phyloP scores from a whole-genome alignment of 1,284 basidiomycete genomes.

The Nidula niveotomentosa region DNA sequence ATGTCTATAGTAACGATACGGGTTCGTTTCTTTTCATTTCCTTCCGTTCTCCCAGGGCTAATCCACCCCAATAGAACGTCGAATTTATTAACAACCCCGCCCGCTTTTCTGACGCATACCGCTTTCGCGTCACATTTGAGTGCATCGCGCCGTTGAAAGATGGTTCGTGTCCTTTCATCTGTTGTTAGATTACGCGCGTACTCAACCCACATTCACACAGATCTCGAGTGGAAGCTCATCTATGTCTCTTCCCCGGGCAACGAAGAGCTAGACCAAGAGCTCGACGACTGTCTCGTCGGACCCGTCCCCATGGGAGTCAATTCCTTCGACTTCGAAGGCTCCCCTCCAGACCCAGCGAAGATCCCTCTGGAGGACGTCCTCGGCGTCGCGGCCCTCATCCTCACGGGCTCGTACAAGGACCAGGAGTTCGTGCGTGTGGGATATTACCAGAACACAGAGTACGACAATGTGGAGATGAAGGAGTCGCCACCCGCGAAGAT shows the following conservation, averaged over 20 bases:
- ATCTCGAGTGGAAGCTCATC: conserved; percentile 97
- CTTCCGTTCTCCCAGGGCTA: not conserved
- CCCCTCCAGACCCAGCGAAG: conserved; percentile 67
- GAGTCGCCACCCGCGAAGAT: conserved; percentile 70
- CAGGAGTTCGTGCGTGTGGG: conserved; percentile 99
- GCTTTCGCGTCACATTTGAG: conserved; percentile 97
- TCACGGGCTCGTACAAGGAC: conserved; percentile 89
- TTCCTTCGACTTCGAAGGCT: conserved; percentile 93
- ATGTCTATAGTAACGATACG: conserved; percentile 76
- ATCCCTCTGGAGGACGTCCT: conserved; percentile 86
- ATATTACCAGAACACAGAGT: conserved; percentile 99
- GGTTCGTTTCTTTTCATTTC: conserved; percentile 29
- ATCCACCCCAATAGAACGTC: conserved; percentile 53
- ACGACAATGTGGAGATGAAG: conserved; percentile 91
- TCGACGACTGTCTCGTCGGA: conserved; percentile 95
- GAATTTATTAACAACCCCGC: conserved; percentile 95
- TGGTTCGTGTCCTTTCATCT: conserved; percentile 47
- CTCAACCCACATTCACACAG: conserved; percentile 37
- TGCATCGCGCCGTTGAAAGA: conserved; percentile 93
- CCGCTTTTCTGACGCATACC: conserved; percentile 88
- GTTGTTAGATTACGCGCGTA: not conserved
- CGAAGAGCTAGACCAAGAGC: conserved; percentile 92
- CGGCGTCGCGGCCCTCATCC: conserved; percentile 88
- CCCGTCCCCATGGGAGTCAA: conserved; percentile 95
- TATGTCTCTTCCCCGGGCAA: conserved; percentile 95